These are phyloP conservation scores for Fraxinus nigra DNA, from an alignment of 305 asterid genomes.

Conservation along the genomic window DNA sequence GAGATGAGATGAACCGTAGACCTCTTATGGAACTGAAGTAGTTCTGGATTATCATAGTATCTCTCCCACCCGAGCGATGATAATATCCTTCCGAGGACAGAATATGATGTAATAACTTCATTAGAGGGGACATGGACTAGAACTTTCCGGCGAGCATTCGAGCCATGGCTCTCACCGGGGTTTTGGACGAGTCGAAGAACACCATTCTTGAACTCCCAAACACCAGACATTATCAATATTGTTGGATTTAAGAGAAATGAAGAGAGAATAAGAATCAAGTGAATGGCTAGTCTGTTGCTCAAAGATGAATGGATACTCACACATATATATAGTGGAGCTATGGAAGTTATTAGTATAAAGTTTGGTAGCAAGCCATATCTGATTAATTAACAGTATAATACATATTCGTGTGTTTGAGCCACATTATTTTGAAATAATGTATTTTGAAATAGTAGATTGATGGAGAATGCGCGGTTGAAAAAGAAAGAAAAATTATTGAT, in stretches of 20 bases:
- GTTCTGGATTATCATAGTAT: constrained; percentile 65
- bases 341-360: background rate
- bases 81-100: constrained; percentile 46
- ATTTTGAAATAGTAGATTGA: too few species aligned
- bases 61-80: constrained; percentile 75
- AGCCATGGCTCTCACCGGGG: constrained; percentile 52
- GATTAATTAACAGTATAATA: background rate
- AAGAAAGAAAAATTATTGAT: too few species aligned
- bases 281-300: background rate
- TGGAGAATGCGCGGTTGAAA: too few species aligned
- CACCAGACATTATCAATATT: constrained; percentile 60
- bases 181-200: constrained; percentile 75
- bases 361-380: background rate
- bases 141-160: constrained; percentile 39
- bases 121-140: constrained; percentile 52
- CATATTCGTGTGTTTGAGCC: too few species aligned
- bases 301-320: background rate
- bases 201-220: constrained; percentile 92
- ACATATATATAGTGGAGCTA: constrained; percentile 32
- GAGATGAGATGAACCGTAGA: constrained; percentile 76
- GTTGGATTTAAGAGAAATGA: background rate
- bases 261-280: background rate
- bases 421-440: too few species aligned
- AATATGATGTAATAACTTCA: constrained; percentile 63
- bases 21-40: constrained; percentile 76